Percentiles rank a stretch among this genome's conserved stretches.
Evolutionary conservation across 768 basidiomycete species (phyloP).

Genomic region (Trametes cingulata): DNA sequence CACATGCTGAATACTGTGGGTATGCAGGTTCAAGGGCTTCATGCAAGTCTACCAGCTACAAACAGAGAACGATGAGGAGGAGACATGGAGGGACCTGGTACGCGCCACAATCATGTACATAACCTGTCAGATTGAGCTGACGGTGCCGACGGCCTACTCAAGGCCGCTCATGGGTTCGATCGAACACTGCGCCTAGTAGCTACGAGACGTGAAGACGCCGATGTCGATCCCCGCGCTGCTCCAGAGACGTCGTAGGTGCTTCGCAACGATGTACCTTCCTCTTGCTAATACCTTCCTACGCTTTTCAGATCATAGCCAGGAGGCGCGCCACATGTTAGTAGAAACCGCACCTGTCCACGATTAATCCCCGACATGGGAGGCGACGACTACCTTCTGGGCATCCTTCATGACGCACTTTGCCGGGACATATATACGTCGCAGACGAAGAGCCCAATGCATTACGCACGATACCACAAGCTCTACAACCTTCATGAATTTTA

Average conservation of each 20-base stretch:
- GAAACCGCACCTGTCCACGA: no score
- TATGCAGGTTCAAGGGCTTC: constrained; percentile 70
- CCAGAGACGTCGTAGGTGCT: constrained; percentile 9
- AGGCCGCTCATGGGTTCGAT: constrained; percentile 81
- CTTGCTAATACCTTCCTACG: no score
- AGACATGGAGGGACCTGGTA: constrained; percentile 83
- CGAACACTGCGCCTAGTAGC: constrained; percentile 59
- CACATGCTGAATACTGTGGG: not conserved
- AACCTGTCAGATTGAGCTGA: no score
- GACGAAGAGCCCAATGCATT: not conserved
- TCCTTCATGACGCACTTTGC: no score
- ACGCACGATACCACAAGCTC: not conserved
- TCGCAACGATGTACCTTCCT: no score
- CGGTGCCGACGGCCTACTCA: not conserved
- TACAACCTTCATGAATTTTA: not conserved
- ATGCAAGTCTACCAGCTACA: constrained; percentile 84
- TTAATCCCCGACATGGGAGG: no score
- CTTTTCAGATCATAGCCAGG: not conserved
- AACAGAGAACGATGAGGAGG: constrained; percentile 80
- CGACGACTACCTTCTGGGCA: no score
- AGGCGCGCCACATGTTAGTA: no score
- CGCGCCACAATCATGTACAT: constrained; percentile 24
- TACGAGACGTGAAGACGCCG: constrained; percentile 54
- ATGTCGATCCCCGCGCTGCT: constrained; percentile 25
- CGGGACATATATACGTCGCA: no score